Evolutionary conservation across 805 yeast genomes (phyloP).

Genomic region (Candida tallmaniae): DNA sequence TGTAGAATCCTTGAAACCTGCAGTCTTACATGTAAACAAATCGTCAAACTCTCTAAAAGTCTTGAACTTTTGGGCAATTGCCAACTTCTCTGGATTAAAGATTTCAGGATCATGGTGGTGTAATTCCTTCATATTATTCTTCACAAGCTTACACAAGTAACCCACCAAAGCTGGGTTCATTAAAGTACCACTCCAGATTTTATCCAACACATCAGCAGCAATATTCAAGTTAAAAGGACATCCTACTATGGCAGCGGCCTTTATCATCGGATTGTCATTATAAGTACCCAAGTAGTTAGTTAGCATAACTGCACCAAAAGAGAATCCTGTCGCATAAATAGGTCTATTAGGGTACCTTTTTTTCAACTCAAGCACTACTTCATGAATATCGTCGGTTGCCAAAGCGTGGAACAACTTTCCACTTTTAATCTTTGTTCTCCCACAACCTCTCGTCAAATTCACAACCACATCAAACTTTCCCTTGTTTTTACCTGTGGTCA

Average conservation of each 20-base stretch:
- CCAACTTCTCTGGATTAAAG: conserved; percentile 19
- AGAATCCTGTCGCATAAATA: conserved; percentile 68
- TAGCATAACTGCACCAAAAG: conserved; percentile 72
- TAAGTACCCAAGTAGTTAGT: conserved; percentile 71
- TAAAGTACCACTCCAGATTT: conserved; percentile 29
- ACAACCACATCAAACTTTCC: conserved; percentile 61
- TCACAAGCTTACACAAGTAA: conserved; percentile 28
- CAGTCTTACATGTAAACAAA: conserved; percentile 56
- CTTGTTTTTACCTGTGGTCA: conserved; percentile 25
- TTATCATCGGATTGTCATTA: conserved; percentile 26
- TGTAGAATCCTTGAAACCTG: conserved; percentile 57
- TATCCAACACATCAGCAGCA: conserved; percentile 41
- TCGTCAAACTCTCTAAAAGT: conserved; percentile 59
- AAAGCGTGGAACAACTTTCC: conserved; percentile 67
- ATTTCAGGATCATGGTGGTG: conserved; percentile 22
- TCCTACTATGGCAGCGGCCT: conserved; percentile 52
- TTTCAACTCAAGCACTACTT: conserved; percentile 48
- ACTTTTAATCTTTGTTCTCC: conserved; percentile 61
- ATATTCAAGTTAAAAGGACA: conserved; percentile 74
- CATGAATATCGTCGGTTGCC: conserved; percentile 67
- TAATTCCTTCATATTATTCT: conserved; percentile 32
- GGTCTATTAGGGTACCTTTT: conserved; percentile 54
- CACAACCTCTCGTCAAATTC: conserved; percentile 73
- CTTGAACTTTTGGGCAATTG: conserved; percentile 15
- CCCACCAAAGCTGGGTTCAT: conserved; percentile 29